Evolutionary conservation across 2,329 filamentous ascomycete species (phyloP).

Genomic region (Epichloe glyceriae): DNA sequence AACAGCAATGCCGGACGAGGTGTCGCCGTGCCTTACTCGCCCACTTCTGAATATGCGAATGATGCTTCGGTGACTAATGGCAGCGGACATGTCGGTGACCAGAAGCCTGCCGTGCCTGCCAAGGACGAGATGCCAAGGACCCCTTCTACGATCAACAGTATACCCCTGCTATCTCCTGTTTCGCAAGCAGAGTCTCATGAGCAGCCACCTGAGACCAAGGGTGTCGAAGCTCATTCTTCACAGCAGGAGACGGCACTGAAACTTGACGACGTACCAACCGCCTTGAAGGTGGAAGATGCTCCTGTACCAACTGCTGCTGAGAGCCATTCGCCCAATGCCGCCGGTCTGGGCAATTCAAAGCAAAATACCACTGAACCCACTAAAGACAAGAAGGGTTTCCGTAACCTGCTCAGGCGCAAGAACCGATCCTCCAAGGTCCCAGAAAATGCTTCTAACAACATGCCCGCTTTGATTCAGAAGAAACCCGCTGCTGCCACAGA

Average conservation of each 20-base stretch:
- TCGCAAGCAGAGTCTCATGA: not conserved
- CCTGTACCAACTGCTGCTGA: not conserved
- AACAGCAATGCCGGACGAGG: constrained; percentile 62
- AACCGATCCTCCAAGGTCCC: constrained; percentile 44
- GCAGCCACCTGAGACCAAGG: not conserved
- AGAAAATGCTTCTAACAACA: constrained; percentile 38
- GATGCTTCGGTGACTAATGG: constrained; percentile 9
- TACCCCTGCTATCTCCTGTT: not conserved
- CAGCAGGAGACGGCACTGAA: not conserved
- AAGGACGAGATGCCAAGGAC: constrained; percentile 20
- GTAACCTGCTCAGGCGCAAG: constrained; percentile 54
- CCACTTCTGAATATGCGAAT: constrained; percentile 21
- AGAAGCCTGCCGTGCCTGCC: constrained; percentile 26
- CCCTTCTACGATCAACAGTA: constrained; percentile 1
- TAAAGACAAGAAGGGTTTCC: constrained; percentile 38
- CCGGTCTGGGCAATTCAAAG: constrained; percentile 29
- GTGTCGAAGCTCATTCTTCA: not conserved
- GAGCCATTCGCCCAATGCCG: not conserved
- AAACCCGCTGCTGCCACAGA: constrained; percentile 18
- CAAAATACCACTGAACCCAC: constrained; percentile 30
- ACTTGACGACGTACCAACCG: constrained; percentile 5
- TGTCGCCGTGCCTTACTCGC: constrained; percentile 19
- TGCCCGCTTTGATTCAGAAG: constrained; percentile 36
- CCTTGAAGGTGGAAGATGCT: constrained; percentile 12
- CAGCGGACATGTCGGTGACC: not conserved